phyloP scores from a whole-genome alignment of 129 eudicot species.

The Pulicaria dysenterica region DNA sequence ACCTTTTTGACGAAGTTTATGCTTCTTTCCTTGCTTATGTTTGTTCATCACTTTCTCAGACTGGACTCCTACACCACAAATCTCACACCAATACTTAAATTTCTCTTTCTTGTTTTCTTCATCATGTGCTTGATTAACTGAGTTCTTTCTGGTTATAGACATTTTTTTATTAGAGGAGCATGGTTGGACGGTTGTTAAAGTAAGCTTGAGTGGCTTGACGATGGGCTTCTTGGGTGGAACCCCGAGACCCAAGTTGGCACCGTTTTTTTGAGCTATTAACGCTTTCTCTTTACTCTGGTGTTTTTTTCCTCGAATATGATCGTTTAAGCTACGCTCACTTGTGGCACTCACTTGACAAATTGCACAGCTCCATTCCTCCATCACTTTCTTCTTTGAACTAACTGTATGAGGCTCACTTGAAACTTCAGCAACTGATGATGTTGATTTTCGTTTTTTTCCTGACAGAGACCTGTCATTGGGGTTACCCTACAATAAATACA shows the following conservation, averaged over 20 bases:
- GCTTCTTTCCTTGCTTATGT: constrained; percentile 64
- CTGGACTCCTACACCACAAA: constrained; percentile 53
- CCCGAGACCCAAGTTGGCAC: constrained; percentile 51
- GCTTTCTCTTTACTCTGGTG: constrained; percentile 61
- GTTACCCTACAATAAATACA: constrained; percentile 46
- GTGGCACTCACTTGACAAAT: constrained; percentile 65
- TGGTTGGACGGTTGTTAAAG: constrained; percentile 10
- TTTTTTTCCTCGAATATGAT: constrained; percentile 65
- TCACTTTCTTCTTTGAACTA: constrained; percentile 39
- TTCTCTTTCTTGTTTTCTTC: constrained; percentile 19
- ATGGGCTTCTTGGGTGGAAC: constrained; percentile 38
- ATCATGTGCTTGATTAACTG: constrained; percentile 6
- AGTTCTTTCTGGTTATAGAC: neutral
- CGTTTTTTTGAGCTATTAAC: constrained; percentile 39
- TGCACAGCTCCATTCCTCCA: constrained; percentile 70
- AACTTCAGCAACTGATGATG: constrained; percentile 24
- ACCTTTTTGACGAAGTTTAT: constrained; percentile 31
- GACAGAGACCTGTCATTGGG: constrained; percentile 25
- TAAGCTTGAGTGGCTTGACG: constrained; percentile 13
- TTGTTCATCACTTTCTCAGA: constrained; percentile 44
- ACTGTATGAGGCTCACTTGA: constrained; percentile 27
- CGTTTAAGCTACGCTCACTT: constrained; percentile 47
- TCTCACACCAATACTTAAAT: constrained; percentile 55
- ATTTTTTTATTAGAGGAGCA: neutral
- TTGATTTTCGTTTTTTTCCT: constrained; percentile 61